Percentiles rank a stretch among this genome's conserved stretches.
Evolutionary conservation across 805 yeast species (phyloP).

Genomic region (Lipomyces yamadae): DNA sequence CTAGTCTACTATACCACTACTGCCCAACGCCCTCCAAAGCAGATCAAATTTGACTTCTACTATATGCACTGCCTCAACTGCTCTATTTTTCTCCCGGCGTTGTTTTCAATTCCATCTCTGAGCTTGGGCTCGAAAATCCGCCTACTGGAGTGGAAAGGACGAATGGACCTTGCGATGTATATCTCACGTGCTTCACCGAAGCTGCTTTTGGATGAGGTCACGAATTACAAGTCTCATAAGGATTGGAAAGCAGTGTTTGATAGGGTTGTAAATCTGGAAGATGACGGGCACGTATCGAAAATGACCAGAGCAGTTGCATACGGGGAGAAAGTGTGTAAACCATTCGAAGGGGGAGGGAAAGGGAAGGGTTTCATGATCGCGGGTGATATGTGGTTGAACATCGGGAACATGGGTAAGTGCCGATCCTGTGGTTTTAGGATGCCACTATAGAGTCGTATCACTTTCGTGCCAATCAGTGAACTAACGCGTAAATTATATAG

Average conservation of each 20-base stretch:
- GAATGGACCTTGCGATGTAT: conserved; percentile 3
- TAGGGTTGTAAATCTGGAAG: neutral
- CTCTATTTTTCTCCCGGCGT: neutral
- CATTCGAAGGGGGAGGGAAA: conserved; percentile 1
- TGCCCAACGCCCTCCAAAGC: conserved; percentile 2
- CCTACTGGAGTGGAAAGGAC: neutral
- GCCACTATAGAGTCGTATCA: neutral
- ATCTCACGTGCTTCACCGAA: neutral
- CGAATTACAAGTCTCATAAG: neutral
- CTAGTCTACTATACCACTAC: neutral
- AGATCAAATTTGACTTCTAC: neutral
- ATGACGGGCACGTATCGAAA: neutral
- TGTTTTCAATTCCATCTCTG: neutral
- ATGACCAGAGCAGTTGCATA: neutral
- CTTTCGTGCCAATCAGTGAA: neutral
- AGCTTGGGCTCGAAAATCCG: neutral
- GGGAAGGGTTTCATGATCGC: neutral
- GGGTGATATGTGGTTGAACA: neutral
- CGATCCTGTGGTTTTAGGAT: neutral
- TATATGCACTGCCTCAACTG: neutral
- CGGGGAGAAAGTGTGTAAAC: neutral
- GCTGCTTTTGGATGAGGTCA: neutral
- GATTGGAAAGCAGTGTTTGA: neutral
- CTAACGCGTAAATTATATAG: neutral
- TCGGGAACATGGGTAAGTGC: neutral